Base-by-base conservation (phyloP, 2,329 filamentous ascomycete species). In the Alternaria alternata region DNA sequence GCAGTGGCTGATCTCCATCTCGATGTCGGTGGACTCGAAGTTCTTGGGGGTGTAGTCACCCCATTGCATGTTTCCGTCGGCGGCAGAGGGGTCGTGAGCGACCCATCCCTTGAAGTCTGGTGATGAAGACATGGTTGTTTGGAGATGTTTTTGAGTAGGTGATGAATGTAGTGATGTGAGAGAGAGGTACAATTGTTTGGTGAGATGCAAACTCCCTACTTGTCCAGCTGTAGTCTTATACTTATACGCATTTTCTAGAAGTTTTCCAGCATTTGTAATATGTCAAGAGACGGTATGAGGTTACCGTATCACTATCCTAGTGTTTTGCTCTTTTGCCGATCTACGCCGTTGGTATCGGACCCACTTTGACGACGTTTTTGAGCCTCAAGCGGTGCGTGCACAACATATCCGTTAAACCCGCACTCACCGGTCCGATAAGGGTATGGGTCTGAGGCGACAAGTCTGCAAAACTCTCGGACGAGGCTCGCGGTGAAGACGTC, bases 21-120 rank as follows among this genome's bases (percentile, higher is more conserved):
- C 73, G 64, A 75, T 67, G 38, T 96, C 92, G 78, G 91, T 87
- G 75, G 93, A 91, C 66, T 89, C 91, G 49, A 72, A 75, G 4
- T 75, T 69, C 73, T 82, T 81, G 41, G 79, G 79, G 54, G 75
- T 67, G 64, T 77, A 82, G 48, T 75, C 77, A 59, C 82, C 78
- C 84, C 84, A 86, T 56, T 81, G 77, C 83, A 86, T 85, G 61
- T 86, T 85, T 62, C 85, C 85, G 42, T 86, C 72, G 55, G 76
- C 82, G 28, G 83, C 76, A 59, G 79, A 78, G 24, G 79, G 70
- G 74, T 84, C 83, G 22, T 83, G 79, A 69, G 83, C 85, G 71
- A 86, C 79, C 85, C 85, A 87, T 67, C 85, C 85, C 70, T 85
- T 79, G 73, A 87, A 87, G 61, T 83, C 60, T 36, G 67, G 55